Percentiles rank a stretch among this genome's conserved stretches.
phyloP scores from a whole-genome alignment of 1,284 basidiomycete species.

The Ustilago loliicola region DNA sequence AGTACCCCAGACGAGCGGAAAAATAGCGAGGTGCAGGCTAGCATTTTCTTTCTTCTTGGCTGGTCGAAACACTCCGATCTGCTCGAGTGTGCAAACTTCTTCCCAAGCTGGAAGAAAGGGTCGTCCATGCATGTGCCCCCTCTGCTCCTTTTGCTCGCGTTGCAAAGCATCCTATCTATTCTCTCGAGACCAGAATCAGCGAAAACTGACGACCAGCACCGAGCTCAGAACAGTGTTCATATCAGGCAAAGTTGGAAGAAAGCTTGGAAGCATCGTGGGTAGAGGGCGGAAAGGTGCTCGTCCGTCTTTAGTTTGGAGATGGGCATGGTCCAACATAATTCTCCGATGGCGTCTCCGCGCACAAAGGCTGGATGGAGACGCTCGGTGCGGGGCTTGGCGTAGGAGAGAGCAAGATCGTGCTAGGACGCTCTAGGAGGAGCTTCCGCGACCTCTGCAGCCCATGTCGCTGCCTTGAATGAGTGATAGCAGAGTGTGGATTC shows the following conservation, averaged over 20 bases:
- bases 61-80: not conserved
- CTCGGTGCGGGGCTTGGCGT: not conserved
- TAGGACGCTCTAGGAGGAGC: constrained; percentile 36
- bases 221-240: not conserved
- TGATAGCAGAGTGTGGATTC: not conserved
- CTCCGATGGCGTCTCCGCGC: constrained; percentile 10
- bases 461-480: not conserved
- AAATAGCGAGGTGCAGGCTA: constrained; percentile 3
- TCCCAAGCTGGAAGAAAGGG: constrained; percentile 16
- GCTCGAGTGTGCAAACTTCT: constrained; percentile 4
- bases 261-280: not conserved
- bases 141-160: not conserved
- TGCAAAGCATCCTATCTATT: not conserved
- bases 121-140: not conserved
- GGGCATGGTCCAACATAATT: constrained; percentile 8
- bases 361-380: not conserved
- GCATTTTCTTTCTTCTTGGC: constrained; percentile 2
- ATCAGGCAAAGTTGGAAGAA: not conserved
- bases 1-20: constrained; percentile 16
- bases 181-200: not conserved
- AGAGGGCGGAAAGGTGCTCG: not conserved
- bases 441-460: constrained; percentile 30
- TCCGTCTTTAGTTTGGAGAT: no score
- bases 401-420: constrained; percentile 18
- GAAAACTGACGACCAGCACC: not conserved